Evolutionary conservation across 768 basidiomycete species (phyloP), one percentile per base, ranked within the genome.

Genomic region (Porpolomopsis calyptriformis): DNA sequence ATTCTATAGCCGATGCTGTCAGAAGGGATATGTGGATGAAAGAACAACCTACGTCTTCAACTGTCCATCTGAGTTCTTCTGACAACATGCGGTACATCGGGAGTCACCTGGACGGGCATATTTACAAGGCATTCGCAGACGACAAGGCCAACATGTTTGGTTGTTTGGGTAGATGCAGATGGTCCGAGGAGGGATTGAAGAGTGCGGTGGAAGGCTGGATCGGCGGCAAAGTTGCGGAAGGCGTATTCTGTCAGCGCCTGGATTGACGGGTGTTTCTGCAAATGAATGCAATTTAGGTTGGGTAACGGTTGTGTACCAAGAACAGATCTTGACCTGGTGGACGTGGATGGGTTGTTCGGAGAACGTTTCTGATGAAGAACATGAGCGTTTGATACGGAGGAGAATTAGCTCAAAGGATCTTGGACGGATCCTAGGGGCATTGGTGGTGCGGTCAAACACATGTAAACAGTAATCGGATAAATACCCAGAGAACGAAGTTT

Each of bases 21-120:
- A 31, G 41, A 18, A 20, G 29, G 14, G 45, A 50, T 33, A 44
- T 31, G 23, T 16, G 49, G n/a, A 23, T 20, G 22, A 47, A 43
- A 35, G 20, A 9, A 14, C 36, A 11, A 67, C 77, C 44, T 47
- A 84, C 87, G 40, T 82, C 78, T 40, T 73, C 69, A 29, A 76
- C 62, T 2, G 85, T 86, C 67, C 72, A 78, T 29, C 78, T 68
- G n/a, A 96, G 67, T 60, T 99, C 94, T 39, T 86, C 80, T 0
- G 70, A 65, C 19, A 98, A 71, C 85, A 97, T 91, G 36, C 72
- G 72, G 62, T 93, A 97, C 81, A 96, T 84, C 1, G 90, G 92
- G 4, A 91, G 93, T 73, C 27, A 92, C 78, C 54, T 97, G 89
- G 11, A 91, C 83, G 0, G 94, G 94, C 82, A 99, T 93, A 60